Base-by-base conservation (phyloP, 345 rosid genomes). In the Moricandia arvensis region DNA sequence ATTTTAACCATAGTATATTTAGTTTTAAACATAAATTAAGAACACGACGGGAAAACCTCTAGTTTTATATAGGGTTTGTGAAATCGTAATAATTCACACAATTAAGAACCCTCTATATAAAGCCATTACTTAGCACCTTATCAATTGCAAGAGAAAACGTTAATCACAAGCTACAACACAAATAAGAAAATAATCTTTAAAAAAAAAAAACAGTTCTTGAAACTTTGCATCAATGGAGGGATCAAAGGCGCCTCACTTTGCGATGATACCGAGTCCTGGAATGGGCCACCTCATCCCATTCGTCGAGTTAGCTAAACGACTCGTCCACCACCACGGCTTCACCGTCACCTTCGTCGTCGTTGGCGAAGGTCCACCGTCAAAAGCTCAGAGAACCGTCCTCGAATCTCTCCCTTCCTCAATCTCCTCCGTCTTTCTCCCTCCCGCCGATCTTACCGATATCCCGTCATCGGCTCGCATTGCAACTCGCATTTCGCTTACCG, bases 281-380 rank as follows among this genome's bases (percentile, higher is more conserved):
- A 89, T 91, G 92, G 97, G 97, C 38, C 97, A 91, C 64, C 89
- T 90, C 34, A 88, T 88, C 78, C 96, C 97, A 4, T 85, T 88
- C 69, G 53, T 71, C 10, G 91, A 88, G 83, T 78, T 91, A 21
- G 89, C 96, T 29, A 86, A 88, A 75, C 69, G 82, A 38, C 82
- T 91, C 66, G 86, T 82, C 71, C 74, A 60, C 35, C 55, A 21
- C 58, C 88, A 88, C 76, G 6, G 75, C 51, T 38, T 87, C 79
- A 55, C 77, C 62, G 74, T 87, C 9, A 85, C 89, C 12, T 83
- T 91, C 68, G 2, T 89, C 21, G n/a, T 89, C 66, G 87, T 80
- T 38, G 82, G 85, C 29, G 78, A 73, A 26, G 89, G 88, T 2
- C 73, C 90, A 7, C 88, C 93, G 8, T 57, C 88, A 1, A 76